A percentile compares a stretch with the other conserved stretches of the same genome.
Evolutionary conservation across 2,329 filamentous ascomycete species (phyloP).

Genomic region (Colletotrichum tropicale): DNA sequence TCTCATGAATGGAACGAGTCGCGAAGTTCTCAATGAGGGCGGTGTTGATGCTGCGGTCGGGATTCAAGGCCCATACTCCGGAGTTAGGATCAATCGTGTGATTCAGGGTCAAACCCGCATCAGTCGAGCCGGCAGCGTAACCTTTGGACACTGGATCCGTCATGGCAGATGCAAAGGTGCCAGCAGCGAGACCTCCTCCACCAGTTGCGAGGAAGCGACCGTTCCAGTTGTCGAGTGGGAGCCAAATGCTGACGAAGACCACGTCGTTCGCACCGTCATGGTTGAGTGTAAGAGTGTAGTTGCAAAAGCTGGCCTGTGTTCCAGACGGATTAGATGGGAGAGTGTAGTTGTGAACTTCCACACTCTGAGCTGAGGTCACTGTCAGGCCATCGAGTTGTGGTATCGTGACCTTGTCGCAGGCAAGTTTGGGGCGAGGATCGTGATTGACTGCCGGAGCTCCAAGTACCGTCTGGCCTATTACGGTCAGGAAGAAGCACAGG

Average conservation of each 20-base stretch:
- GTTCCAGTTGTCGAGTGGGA: conserved; percentile 27
- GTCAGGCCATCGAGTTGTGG: not conserved
- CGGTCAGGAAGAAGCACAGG: not conserved
- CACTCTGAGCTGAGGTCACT: not conserved
- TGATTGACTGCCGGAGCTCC: not conserved
- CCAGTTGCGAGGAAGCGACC: conserved; percentile 21
- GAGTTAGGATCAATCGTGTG: conserved; percentile 16
- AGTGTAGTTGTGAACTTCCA: not conserved
- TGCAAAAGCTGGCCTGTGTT: conserved; percentile 12
- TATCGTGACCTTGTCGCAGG: not conserved
- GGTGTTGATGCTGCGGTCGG: conserved; percentile 24
- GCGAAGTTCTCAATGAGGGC: conserved; percentile 36
- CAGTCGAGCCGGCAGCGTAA: conserved; percentile 25
- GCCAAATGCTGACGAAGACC: conserved; percentile 21
- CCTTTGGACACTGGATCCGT: conserved; percentile 33
- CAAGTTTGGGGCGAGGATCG: not conserved
- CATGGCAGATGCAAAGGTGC: conserved; percentile 39
- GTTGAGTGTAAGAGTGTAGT: conserved; percentile 19
- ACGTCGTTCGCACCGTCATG: conserved; percentile 18
- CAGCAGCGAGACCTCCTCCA: conserved; percentile 27
- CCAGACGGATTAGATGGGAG: not conserved
- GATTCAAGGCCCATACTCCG: not conserved
- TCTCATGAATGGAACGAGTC: conserved; percentile 45
- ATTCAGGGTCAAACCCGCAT: conserved; percentile 25
- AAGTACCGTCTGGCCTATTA: not conserved